A percentile compares a stretch with the other conserved stretches of the same genome.
Evolutionary conservation across 805 yeast species (phyloP).

Genomic region (Wickerhamiella musiphila): DNA sequence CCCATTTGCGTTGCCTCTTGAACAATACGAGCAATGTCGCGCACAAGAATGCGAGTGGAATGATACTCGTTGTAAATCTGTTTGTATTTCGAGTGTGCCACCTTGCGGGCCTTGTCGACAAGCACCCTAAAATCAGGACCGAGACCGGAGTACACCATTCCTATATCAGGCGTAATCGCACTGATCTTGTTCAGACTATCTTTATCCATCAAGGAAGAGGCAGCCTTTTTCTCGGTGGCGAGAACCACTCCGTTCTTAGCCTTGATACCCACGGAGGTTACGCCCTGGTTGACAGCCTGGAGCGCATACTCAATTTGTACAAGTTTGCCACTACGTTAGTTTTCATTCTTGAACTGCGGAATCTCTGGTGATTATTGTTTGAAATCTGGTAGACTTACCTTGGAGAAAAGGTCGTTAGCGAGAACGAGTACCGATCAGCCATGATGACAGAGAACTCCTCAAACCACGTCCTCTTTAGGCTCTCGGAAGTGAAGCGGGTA

Average conservation of each 20-base stretch:
- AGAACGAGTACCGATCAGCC: constrained; percentile 98
- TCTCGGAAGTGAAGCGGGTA: no score
- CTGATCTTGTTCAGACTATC: constrained; percentile 68
- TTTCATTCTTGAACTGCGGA: constrained; percentile 8
- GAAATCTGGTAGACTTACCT: constrained; percentile 32
- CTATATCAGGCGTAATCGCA: constrained; percentile 81
- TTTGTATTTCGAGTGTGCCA: constrained; percentile 83
- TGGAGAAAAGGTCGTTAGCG: constrained; percentile 94
- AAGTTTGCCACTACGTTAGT: constrained; percentile 60
- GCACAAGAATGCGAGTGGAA: constrained; percentile 83
- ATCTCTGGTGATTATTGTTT: not conserved
- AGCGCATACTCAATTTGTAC: constrained; percentile 96
- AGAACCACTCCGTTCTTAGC: constrained; percentile 92
- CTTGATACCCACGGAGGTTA: constrained; percentile 83
- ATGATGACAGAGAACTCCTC: constrained; percentile 30
- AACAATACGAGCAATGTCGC: constrained; percentile 89
- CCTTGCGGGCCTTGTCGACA: constrained; percentile 83
- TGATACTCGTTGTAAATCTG: constrained; percentile 93
- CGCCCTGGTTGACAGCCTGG: constrained; percentile 96
- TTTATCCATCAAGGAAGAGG: constrained; percentile 56
- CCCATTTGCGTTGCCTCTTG: constrained; percentile 98
- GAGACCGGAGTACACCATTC: constrained; percentile 95
- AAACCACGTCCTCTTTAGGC: no score
- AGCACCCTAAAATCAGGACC: constrained; percentile 96
- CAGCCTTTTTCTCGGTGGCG: constrained; percentile 88